Conservation (phyloP, 257 asterid genomes). For the Plantago elongata region DNA sequence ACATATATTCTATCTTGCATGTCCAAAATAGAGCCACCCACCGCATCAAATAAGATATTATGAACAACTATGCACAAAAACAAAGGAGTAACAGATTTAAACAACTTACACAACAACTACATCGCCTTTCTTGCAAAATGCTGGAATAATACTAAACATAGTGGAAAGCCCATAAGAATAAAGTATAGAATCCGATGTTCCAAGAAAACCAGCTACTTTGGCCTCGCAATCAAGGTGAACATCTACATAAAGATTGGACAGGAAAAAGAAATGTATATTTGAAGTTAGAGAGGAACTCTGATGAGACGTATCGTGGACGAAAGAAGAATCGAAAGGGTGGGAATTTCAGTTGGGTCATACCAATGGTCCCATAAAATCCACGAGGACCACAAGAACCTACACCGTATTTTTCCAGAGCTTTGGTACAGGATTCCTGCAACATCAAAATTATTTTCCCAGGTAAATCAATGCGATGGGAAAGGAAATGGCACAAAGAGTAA, state of each 20-base stretch:
- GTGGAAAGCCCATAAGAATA: conserved; percentile 63
- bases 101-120: conserved; percentile 75
- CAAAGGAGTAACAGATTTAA: background rate
- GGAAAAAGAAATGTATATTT: background rate
- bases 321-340: background rate
- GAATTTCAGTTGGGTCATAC: conserved; percentile 34
- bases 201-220: conserved; percentile 82
- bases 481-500: conserved; percentile 19
- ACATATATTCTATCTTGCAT: too few relatives aligned
- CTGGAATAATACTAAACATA: conserved; percentile 96
- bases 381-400: conserved; percentile 99
- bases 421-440: conserved; percentile 81
- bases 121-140: conserved; percentile 95
- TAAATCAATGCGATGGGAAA: conserved; percentile 11
- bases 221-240: conserved; percentile 99
- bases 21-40: too few relatives aligned
- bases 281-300: too few relatives aligned
- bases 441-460: conserved; percentile 15
- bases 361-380: conserved; percentile 97
- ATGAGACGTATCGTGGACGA: too few relatives aligned
- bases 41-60: background rate
- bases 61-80: background rate
- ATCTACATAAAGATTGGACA: conserved; percentile 40
- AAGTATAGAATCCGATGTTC: conserved; percentile 68
- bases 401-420: conserved; percentile 93